Conservation (phyloP, 257 asterid genomes). For the Salvia splendens region DNA sequence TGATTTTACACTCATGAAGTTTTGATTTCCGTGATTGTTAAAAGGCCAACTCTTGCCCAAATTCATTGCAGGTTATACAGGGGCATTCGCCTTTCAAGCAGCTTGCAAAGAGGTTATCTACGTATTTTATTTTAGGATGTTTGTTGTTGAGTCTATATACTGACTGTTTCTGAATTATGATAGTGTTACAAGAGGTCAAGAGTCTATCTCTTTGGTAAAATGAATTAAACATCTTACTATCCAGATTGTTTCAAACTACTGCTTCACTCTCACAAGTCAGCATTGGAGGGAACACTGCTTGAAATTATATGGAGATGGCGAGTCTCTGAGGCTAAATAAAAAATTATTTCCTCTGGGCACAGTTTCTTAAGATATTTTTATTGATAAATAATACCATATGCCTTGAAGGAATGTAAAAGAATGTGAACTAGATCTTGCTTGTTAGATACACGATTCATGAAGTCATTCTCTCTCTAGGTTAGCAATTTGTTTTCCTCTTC, state of each 20-base stretch:
- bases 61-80: conserved; percentile 77
- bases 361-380: background rate
- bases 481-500: background rate
- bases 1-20: background rate
- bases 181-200: background rate
- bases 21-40: background rate
- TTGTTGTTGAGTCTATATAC: conserved; percentile 21
- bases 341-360: background rate
- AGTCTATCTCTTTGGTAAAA: background rate
- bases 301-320: background rate
- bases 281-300: conserved; percentile 5
- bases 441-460: conserved; percentile 1
- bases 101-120: conserved; percentile 57
- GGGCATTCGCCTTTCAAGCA: conserved; percentile 90
- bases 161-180: conserved; percentile 6
- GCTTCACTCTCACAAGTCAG: conserved; percentile 11
- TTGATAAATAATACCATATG: background rate
- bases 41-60: conserved; percentile 18
- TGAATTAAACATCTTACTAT: background rate
- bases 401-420: background rate
- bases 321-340: no score
- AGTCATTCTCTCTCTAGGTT: background rate
- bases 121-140: background rate
- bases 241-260: background rate
- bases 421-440: conserved; percentile 7